Percentiles rank a stretch among this genome's conserved stretches.
These are phyloP conservation scores for Scedosporium dehoogii DNA, from an alignment of 2,329 filamentous ascomycete species.

Conservation along the genomic window DNA sequence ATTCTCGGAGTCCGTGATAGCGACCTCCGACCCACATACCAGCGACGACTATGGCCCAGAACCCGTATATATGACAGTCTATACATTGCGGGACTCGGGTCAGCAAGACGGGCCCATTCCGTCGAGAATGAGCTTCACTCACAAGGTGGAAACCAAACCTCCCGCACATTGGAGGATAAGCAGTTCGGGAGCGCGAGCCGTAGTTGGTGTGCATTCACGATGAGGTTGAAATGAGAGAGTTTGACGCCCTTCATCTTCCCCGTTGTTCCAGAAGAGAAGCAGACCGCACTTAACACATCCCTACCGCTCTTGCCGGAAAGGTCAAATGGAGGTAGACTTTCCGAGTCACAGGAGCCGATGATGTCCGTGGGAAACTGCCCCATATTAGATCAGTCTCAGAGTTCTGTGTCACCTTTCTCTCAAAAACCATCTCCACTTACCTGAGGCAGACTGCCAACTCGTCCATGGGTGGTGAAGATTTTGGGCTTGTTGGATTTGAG, in stretches of 20 bases:
- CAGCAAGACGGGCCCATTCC: too few species aligned
- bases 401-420: too few species aligned
- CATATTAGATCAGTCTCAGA: too few species aligned
- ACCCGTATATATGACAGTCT: conserved; percentile 3
- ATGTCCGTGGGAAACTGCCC: neutral
- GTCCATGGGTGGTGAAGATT: neutral
- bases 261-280: conserved; percentile 1
- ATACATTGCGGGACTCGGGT: neutral
- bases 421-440: neutral
- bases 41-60: neutral
- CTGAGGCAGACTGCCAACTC: neutral
- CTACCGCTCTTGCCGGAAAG: neutral
- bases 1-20: neutral
- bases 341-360: neutral
- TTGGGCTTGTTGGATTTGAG: neutral
- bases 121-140: neutral
- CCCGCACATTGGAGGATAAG: neutral
- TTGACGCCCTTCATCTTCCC: conserved; percentile 3
- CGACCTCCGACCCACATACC: neutral
- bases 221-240: conserved; percentile 1
- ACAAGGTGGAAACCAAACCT: conserved; percentile 2
- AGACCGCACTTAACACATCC: neutral
- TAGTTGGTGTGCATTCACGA: neutral
- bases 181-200: neutral
- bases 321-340: neutral